Percentiles rank a stretch among this genome's conserved stretches.
These are phyloP conservation scores for Scedosporium apiospermum DNA, from an alignment of 2,329 filamentous ascomycete genomes.

Conservation along the genomic window DNA sequence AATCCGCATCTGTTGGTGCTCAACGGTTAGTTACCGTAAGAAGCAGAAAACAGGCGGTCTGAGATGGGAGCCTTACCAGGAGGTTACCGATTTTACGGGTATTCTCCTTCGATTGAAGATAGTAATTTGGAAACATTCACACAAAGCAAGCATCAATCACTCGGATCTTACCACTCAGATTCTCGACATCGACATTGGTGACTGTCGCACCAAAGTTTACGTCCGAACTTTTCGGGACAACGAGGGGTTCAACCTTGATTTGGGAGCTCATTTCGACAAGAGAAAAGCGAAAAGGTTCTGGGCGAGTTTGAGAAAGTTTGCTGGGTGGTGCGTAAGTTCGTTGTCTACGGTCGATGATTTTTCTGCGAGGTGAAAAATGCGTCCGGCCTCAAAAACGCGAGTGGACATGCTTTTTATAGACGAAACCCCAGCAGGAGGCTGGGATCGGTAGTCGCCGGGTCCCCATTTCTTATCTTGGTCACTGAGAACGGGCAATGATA, in stretches of 20 bases:
- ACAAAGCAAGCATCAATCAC: conserved; percentile 10
- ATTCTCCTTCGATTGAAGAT: conserved; percentile 30
- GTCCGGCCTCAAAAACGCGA: too few relatives aligned
- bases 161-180: conserved; percentile 45
- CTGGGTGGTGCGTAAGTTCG: too few relatives aligned
- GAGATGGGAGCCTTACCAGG: conserved; percentile 32
- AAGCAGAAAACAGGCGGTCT: background rate
- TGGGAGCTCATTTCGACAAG: background rate
- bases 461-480: too few relatives aligned
- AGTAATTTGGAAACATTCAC: background rate
- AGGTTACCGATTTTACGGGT: conserved; percentile 54
- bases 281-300: too few relatives aligned
- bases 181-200: conserved; percentile 49
- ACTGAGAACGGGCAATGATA: too few relatives aligned
- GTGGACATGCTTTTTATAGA: too few relatives aligned
- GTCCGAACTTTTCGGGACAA: conserved; percentile 22
- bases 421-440: too few relatives aligned
- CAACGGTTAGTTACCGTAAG: conserved; percentile 10
- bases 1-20: conserved; percentile 46
- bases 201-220: conserved; percentile 54
- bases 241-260: conserved; percentile 27
- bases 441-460: too few relatives aligned
- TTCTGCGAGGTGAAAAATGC: too few relatives aligned
- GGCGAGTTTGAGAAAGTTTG: too few relatives aligned
- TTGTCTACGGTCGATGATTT: too few relatives aligned